phyloP scores from a whole-genome alignment of 768 basidiomycete species.

The Lyophyllum semitale region DNA sequence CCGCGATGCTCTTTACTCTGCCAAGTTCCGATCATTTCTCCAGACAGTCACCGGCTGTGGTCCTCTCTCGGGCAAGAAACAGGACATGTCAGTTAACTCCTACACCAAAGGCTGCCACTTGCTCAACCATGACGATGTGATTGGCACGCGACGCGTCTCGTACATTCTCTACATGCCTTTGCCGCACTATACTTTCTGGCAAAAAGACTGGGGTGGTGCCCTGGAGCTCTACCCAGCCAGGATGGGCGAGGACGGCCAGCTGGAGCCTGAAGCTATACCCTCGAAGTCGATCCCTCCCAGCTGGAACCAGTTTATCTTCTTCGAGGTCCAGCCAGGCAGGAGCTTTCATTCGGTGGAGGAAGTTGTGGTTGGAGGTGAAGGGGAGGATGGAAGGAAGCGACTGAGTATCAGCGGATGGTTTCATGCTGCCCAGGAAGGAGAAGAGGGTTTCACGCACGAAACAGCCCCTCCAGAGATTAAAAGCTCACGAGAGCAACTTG shows the following conservation, averaged over 20 bases:
- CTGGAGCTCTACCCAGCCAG: conserved; percentile 88
- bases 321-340: conserved; percentile 90
- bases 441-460: conserved; percentile 78
- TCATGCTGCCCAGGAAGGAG: conserved; percentile 87
- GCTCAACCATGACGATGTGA: conserved; percentile 98
- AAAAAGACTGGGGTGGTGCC: conserved; percentile 89
- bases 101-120: conserved; percentile 93
- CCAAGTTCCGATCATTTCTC: conserved; percentile 78
- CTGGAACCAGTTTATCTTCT: conserved; percentile 90
- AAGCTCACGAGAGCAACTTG: conserved; percentile 92
- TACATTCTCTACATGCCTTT: conserved; percentile 97
- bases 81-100: conserved; percentile 93
- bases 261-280: conserved; percentile 70
- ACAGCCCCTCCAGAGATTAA: conserved; percentile 47
- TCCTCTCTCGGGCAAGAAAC: conserved; percentile 85
- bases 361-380: conserved; percentile 79
- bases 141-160: conserved; percentile 89
- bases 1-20: conserved; percentile 90
- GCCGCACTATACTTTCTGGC: conserved; percentile 74
- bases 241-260: conserved; percentile 57
- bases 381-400: conserved; percentile 67
- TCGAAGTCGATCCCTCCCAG: conserved; percentile 71
- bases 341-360: conserved; percentile 98
- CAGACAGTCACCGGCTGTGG: conserved; percentile 90
- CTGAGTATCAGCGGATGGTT: conserved; percentile 97